Evolutionary conservation across 2,329 filamentous ascomycete genomes (phyloP).

Genomic region (Daldinia sp.): DNA sequence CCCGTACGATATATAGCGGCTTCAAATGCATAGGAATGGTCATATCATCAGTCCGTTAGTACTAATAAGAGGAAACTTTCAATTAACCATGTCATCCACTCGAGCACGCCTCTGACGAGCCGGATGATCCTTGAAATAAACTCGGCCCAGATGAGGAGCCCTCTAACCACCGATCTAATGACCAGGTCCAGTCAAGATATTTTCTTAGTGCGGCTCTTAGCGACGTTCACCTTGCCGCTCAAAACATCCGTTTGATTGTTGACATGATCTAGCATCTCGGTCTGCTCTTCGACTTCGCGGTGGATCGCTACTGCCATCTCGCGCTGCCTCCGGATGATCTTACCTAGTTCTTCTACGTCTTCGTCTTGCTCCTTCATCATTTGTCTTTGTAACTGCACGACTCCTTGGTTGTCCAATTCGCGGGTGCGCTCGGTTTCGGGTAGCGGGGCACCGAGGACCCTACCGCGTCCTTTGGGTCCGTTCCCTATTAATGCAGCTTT

Average conservation of each 20-base stretch:
- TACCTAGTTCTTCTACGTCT: conserved; percentile 72
- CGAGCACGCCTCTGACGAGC: conserved; percentile 30
- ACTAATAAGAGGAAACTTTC: conserved; percentile 27
- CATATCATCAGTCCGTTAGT: conserved; percentile 13
- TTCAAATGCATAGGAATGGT: background rate
- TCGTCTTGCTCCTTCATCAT: conserved; percentile 79
- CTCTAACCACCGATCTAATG: conserved; percentile 22
- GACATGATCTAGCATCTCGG: conserved; percentile 71
- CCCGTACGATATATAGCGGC: background rate
- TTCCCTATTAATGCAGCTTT: conserved; percentile 59
- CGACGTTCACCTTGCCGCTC: conserved; percentile 73
- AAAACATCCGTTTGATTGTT: conserved; percentile 73
- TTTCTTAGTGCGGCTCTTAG: conserved; percentile 75
- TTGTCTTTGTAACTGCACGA: conserved; percentile 76
- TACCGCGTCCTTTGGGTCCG: conserved; percentile 56
- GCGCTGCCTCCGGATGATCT: conserved; percentile 75
- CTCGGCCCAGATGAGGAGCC: conserved; percentile 32
- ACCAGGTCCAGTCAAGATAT: conserved; percentile 54
- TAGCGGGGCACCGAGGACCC: conserved; percentile 76
- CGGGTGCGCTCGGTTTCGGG: conserved; percentile 79
- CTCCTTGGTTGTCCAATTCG: conserved; percentile 78
- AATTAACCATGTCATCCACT: conserved; percentile 37
- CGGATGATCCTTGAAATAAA: conserved; percentile 24
- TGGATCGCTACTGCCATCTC: conserved; percentile 82
- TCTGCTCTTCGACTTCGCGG: conserved; percentile 76